These are phyloP conservation scores for Alternaria sp. DNA, from an alignment of 2,329 filamentous ascomycete genomes.

Conservation along the genomic window DNA sequence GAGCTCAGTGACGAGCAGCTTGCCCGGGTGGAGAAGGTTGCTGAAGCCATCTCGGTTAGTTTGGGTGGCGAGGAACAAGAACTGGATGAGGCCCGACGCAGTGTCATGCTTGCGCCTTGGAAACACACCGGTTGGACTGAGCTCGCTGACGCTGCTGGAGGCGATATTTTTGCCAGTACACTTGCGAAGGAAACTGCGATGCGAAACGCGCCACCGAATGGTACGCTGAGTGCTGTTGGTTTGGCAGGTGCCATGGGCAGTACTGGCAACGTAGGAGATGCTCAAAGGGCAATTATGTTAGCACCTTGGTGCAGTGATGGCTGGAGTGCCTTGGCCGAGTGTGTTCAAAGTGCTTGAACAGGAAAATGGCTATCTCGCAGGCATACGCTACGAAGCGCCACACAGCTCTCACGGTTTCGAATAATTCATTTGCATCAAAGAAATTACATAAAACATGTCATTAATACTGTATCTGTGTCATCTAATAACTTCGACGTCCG, in stretches of 20 bases:
- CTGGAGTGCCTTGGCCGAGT: constrained; percentile 62
- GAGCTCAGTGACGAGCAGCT: constrained; percentile 71
- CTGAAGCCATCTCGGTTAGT: constrained; percentile 76
- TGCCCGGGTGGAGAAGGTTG: constrained; percentile 74
- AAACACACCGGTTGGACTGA: constrained; percentile 83
- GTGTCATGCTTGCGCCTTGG: constrained; percentile 82
- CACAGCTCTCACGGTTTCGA: not conserved
- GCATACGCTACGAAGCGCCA: not conserved
- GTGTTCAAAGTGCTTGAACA: constrained; percentile 10
- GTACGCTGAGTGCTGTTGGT: constrained; percentile 72
- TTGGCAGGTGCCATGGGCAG: constrained; percentile 78
- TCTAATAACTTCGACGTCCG: not conserved
- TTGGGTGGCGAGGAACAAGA: constrained; percentile 59
- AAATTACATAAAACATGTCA: too few species aligned
- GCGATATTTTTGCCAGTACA: constrained; percentile 65
- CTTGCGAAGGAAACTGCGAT: constrained; percentile 85
- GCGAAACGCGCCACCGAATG: constrained; percentile 76
- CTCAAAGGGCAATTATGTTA: constrained; percentile 78
- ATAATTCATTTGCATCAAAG: not conserved
- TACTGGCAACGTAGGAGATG: constrained; percentile 75
- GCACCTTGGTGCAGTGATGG: constrained; percentile 78
- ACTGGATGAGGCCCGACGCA: constrained; percentile 73
- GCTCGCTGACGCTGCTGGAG: constrained; percentile 66
- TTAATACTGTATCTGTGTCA: not conserved
- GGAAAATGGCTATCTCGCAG: not conserved